These are phyloP conservation scores for Colletotrichum agaves DNA, from an alignment of 2,329 filamentous ascomycete genomes.

Conservation along the genomic window DNA sequence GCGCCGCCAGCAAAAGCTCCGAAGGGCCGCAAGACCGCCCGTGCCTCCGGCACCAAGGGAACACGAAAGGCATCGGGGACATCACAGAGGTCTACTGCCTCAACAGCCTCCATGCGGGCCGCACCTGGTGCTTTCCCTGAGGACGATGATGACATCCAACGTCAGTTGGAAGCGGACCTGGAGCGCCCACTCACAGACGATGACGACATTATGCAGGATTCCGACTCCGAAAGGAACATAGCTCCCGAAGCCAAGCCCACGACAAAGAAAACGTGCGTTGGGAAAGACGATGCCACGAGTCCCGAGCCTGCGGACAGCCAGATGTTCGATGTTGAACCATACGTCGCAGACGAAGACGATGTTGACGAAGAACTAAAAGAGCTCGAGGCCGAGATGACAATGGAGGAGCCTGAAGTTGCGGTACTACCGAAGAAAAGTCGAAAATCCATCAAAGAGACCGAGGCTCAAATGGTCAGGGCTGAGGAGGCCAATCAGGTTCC, in stretches of 20 bases:
- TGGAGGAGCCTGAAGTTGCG: constrained; percentile 48
- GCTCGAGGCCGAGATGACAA: constrained; percentile 60
- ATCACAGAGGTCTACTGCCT: constrained; percentile 58
- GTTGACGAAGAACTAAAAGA: constrained; percentile 63
- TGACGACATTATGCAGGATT: constrained; percentile 59
- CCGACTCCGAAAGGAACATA: constrained; percentile 56
- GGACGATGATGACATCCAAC: constrained; percentile 74
- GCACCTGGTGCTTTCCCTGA: constrained; percentile 55
- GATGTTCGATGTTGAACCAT: constrained; percentile 63
- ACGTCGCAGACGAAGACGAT: constrained; percentile 57
- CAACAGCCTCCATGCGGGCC: constrained; percentile 49
- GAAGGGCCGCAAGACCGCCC: constrained; percentile 55
- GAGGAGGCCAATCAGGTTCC: constrained; percentile 31
- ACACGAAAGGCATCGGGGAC: constrained; percentile 43
- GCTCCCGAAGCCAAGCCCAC: constrained; percentile 45
- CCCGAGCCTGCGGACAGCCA: constrained; percentile 51
- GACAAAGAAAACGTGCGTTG: constrained; percentile 43
- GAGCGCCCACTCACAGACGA: constrained; percentile 66
- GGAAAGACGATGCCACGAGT: constrained; percentile 42
- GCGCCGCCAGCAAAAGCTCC: constrained; percentile 45
- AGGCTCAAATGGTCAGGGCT: constrained; percentile 56
- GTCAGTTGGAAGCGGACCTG: constrained; percentile 72
- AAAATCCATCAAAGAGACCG: constrained; percentile 62
- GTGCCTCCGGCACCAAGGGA: constrained; percentile 54
- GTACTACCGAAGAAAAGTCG: constrained; percentile 65